These are phyloP conservation scores for Acanthamoeba triangularis DNA, from an alignment of 208 protist species.

Conservation along the genomic window DNA sequence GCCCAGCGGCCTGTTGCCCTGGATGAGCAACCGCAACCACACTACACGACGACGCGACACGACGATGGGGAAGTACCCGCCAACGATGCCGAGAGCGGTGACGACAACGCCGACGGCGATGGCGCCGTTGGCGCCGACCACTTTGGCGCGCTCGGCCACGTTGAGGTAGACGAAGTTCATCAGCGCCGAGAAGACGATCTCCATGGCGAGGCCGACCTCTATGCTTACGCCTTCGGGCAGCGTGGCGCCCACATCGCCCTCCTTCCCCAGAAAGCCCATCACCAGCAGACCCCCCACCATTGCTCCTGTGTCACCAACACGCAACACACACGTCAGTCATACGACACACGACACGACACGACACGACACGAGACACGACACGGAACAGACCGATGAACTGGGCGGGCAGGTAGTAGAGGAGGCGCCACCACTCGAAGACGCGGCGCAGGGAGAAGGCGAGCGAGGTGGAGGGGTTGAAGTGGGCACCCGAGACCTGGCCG, in stretches of 20 bases:
- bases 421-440: neutral
- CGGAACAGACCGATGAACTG: constrained; percentile 19
- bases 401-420: neutral
- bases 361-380: no score
- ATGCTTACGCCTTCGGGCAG: neutral
- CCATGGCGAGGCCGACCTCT: neutral
- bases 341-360: no score
- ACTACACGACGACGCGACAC: no score
- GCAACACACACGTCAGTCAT: no score
- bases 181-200: neutral
- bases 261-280: neutral
- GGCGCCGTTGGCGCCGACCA: constrained; percentile 5
- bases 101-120: neutral
- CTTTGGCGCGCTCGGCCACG: constrained; percentile 31
- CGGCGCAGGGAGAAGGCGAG: neutral
- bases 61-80: neutral
- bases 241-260: neutral
- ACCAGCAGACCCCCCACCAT: neutral
- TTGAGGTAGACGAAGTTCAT: neutral
- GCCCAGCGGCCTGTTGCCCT: neutral
- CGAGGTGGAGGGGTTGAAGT: neutral
- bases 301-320: neutral
- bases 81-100: neutral
- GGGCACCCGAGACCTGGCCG: neutral
- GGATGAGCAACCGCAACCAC: neutral